These are phyloP conservation scores for Eutrema yunnanense DNA, from an alignment of 345 rosid species.

Conservation along the genomic window DNA sequence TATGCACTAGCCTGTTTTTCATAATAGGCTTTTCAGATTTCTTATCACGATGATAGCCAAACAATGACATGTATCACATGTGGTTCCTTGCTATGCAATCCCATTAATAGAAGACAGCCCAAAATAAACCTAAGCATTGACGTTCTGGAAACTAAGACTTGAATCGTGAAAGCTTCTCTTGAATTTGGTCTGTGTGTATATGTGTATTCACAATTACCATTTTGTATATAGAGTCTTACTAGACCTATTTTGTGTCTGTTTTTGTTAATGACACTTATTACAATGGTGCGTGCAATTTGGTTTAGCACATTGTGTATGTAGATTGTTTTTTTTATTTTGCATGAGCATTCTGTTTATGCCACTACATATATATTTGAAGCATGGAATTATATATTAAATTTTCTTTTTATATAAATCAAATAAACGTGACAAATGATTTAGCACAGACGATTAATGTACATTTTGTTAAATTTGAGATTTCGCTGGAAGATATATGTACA, in stretches of 20 bases:
- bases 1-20: background rate
- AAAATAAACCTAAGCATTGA: constrained; percentile 4
- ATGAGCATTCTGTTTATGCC: background rate
- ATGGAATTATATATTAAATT: background rate
- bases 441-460: background rate
- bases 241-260: background rate
- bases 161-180: background rate
- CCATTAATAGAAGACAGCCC: background rate
- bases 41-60: constrained; percentile 13
- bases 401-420: background rate
- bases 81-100: constrained; percentile 16
- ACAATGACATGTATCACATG: constrained; percentile 31
- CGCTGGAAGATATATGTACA: constrained; percentile 3
- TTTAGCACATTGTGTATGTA: background rate
- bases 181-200: background rate
- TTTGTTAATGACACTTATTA: background rate
- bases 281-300: background rate
- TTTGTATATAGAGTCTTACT: background rate
- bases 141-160: constrained; percentile 5
- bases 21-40: background rate
- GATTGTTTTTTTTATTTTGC: background rate
- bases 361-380: background rate
- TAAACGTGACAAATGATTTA: background rate
- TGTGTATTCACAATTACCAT: background rate
- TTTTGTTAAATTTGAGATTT: constrained; percentile 1